Evolutionary conservation across 1,139 yeast genomes (phyloP), one percentile per base, ranked within the genome.

Genomic region (Casaregolazyma suthepensis): DNA sequence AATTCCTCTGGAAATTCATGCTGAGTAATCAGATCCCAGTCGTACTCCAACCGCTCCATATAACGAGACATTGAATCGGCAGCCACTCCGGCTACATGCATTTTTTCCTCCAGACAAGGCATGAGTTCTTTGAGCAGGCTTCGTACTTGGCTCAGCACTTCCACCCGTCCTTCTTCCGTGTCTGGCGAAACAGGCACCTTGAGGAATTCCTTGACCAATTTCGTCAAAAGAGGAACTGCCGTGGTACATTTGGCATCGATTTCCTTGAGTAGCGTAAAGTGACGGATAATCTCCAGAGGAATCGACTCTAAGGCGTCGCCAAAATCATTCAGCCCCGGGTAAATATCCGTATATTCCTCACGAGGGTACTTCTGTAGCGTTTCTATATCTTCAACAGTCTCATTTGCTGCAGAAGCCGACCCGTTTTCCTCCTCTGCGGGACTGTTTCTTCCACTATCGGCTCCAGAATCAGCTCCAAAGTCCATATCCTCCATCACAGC

Each of bases 61-160:
- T 89, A 88, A 59, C 84, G 81, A 44, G 77, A 74, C 51, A 90
- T 78, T 20, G 85, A 79, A 63, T 91, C 98, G 31, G 88, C 80
- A 26, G 97, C 96, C 42, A 89, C 86, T 1, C 93, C 85, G 2
- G 98, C 94, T 42, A 93, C 97, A 67, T 93, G 97, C 95, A 93
- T 90, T 71, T 93, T 93, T 67, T 93, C 98, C 66, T 93, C 99
- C 56, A 93, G 73, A 60, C 96, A 89, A 0, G 98, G 98, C 74
- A 93, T 83, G 52, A 93, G 76, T 57, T 87, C 96, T 60, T 69
- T 67, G 51, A 66, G 73, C 56, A 71, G 68, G 43, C 64, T 70
- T 42, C 74, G 68, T 52, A 74, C 73, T 55, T 68, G 66, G n/a
- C 63, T 62, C 54, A 75, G 64, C 40, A 70, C 54, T 54, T 71